phyloP scores from a whole-genome alignment of 257 asterid genomes.

The Misopates orontium region DNA sequence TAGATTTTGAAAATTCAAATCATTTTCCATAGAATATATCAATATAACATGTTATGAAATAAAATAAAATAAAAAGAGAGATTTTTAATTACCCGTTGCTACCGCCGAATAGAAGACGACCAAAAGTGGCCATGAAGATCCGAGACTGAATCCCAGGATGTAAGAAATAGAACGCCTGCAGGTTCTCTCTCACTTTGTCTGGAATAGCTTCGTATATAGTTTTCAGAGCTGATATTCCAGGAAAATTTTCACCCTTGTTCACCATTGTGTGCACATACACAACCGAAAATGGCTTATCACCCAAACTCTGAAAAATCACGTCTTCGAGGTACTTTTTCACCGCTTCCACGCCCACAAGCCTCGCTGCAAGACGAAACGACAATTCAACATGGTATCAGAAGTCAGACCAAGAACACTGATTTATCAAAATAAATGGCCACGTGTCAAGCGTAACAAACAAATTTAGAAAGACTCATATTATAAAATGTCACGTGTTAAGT shows the following conservation, averaged over 20 bases:
- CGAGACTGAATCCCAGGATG: slow-evolving; percentile 85
- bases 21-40: too few species aligned
- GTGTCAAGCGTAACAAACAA: too few species aligned
- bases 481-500: too few species aligned
- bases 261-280: slow-evolving; percentile 70
- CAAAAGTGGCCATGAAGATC: slow-evolving; percentile 71
- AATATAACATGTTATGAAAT: too few species aligned
- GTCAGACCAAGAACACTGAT: too few species aligned
- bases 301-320: slow-evolving; percentile 48
- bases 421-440: too few species aligned
- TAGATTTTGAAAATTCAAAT: too few species aligned
- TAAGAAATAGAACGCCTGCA: slow-evolving; percentile 62
- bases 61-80: neutral
- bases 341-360: slow-evolving; percentile 44
- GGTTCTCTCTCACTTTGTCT: slow-evolving; percentile 32
- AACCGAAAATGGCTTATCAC: slow-evolving; percentile 52
- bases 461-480: neutral
- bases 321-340: slow-evolving; percentile 60
- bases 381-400: too few species aligned
- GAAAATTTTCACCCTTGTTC: slow-evolving; percentile 57
- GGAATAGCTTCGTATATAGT: slow-evolving; percentile 62
- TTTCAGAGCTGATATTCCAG: slow-evolving; percentile 59
- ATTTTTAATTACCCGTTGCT: slow-evolving; percentile 37
- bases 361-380: too few species aligned
- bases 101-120: slow-evolving; percentile 59